phyloP scores from a whole-genome alignment of 2,329 filamentous ascomycete genomes.

The Diaporthe sp. region DNA sequence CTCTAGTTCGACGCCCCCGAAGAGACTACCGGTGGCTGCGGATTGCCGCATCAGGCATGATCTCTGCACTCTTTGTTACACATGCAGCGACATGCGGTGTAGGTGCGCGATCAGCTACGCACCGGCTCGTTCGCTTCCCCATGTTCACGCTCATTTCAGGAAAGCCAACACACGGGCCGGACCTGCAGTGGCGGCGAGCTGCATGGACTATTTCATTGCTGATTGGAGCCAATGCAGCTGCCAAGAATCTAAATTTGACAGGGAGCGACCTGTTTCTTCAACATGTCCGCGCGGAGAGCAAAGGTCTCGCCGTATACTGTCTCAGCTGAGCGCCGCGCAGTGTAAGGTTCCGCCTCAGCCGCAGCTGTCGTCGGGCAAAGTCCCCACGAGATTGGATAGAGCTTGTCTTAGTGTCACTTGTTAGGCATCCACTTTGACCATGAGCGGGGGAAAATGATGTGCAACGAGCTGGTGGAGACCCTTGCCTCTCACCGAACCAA shows the following conservation, averaged over 20 bases:
- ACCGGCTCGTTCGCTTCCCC: too few relatives aligned
- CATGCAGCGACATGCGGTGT: neutral
- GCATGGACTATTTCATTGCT: neutral
- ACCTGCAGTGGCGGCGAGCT: constrained; percentile 18
- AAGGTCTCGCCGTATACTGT: neutral
- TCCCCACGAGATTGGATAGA: neutral
- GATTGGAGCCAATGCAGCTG: neutral
- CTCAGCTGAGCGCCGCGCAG: neutral
- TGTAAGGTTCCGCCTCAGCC: neutral
- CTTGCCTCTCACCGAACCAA: neutral
- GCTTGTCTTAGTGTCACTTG: neutral
- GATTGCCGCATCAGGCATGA: neutral
- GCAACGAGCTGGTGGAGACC: neutral
- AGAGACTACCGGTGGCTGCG: neutral
- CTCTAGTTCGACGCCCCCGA: constrained; percentile 19
- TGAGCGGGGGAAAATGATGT: neutral
- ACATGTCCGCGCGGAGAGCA: neutral
- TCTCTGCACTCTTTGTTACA: neutral
- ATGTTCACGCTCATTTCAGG: neutral
- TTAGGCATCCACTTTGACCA: neutral
- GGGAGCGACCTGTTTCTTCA: neutral
- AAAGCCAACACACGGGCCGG: neutral
- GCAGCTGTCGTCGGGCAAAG: neutral
- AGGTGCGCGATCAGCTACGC: neutral
- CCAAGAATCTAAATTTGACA: neutral